Percentiles rank a stretch among this genome's conserved stretches.
Evolutionary conservation across 2,329 filamentous ascomycete species (phyloP).

Genomic region (Arthrinium phaeospermum): DNA sequence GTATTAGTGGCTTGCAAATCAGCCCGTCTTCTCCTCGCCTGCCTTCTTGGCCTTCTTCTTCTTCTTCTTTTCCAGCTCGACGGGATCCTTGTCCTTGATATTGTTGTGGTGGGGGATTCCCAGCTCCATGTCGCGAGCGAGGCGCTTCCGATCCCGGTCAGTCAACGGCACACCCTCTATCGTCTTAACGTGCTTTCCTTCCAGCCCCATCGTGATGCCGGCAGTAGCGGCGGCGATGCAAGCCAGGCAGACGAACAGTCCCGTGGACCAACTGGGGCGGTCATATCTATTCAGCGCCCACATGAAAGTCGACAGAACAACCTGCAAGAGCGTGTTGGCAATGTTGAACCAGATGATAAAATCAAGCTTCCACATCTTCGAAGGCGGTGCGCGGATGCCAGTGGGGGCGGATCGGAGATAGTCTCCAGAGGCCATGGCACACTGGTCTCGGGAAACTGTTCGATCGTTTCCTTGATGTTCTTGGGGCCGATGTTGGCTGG

Average conservation of each 20-base stretch:
- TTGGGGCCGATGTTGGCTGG: constrained; percentile 58
- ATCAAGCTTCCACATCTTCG: constrained; percentile 76
- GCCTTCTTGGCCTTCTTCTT: constrained; percentile 37
- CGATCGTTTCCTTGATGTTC: constrained; percentile 50
- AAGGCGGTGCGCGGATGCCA: constrained; percentile 70
- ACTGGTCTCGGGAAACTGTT: constrained; percentile 46
- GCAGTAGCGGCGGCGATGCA: constrained; percentile 72
- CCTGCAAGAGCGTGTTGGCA: constrained; percentile 79
- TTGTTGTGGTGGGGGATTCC: constrained; percentile 67
- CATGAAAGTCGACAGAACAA: constrained; percentile 78
- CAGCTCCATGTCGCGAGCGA: constrained; percentile 57
- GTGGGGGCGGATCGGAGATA: constrained; percentile 73
- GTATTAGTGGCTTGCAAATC: background rate
- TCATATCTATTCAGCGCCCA: constrained; percentile 77
- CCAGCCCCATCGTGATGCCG: constrained; percentile 72
- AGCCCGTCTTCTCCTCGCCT: constrained; percentile 19
- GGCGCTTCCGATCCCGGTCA: constrained; percentile 56
- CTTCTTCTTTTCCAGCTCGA: constrained; percentile 47
- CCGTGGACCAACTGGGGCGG: constrained; percentile 80
- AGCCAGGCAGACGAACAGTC: constrained; percentile 76
- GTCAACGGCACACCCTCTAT: constrained; percentile 74
- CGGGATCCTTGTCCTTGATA: constrained; percentile 56
- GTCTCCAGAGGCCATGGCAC: constrained; percentile 69
- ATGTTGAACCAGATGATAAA: constrained; percentile 81
- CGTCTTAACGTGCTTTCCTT: constrained; percentile 74